Conservation (phyloP, 1,284 basidiomycete genomes). For the Takashimella tepidaria region DNA sequence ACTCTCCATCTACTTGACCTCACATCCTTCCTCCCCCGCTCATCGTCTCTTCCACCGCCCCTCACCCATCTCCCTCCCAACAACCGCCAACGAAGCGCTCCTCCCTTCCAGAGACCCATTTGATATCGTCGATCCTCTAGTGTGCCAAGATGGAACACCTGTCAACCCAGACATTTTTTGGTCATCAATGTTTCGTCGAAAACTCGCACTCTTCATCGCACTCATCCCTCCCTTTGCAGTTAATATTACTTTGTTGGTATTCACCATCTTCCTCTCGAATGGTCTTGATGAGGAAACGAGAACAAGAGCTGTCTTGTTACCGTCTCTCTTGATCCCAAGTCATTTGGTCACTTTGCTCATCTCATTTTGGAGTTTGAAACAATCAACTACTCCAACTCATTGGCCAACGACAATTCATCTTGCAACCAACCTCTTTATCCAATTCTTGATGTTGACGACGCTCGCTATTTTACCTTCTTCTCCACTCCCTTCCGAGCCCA, state of each 20-base stretch:
- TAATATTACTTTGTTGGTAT: constrained; percentile 28
- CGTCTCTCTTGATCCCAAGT: constrained; percentile 55
- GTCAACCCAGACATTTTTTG: constrained; percentile 69
- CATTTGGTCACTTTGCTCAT: constrained; percentile 60
- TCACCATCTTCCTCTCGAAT: constrained; percentile 39
- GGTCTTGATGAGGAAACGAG: constrained; percentile 16
- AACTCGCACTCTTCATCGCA: constrained; percentile 32
- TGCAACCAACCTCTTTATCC: constrained; percentile 56
- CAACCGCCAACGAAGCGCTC: constrained; percentile 26
- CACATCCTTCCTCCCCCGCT: constrained; percentile 32
- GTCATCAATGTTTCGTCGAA: constrained; percentile 21
- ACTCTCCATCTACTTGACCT: constrained; percentile 34
- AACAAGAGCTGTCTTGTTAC: constrained; percentile 22
- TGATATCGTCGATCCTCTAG: constrained; percentile 65
- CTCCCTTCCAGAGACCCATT: constrained; percentile 59
- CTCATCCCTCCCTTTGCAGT: constrained; percentile 25
- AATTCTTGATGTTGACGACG: constrained; percentile 51
- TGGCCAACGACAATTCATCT: constrained; percentile 63
- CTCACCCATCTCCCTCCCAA: constrained; percentile 27
- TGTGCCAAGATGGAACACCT: constrained; percentile 68
- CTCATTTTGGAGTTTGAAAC: constrained; percentile 54
- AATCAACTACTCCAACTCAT: constrained; percentile 54
- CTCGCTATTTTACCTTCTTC: constrained; percentile 40
- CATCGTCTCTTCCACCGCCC: constrained; percentile 10
- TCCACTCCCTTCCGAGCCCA: constrained; percentile 25